Evolutionary conservation across 805 yeast genomes (phyloP), one percentile per base, ranked within the genome.

Genomic region (Lipomyces yamanashiensis): DNA sequence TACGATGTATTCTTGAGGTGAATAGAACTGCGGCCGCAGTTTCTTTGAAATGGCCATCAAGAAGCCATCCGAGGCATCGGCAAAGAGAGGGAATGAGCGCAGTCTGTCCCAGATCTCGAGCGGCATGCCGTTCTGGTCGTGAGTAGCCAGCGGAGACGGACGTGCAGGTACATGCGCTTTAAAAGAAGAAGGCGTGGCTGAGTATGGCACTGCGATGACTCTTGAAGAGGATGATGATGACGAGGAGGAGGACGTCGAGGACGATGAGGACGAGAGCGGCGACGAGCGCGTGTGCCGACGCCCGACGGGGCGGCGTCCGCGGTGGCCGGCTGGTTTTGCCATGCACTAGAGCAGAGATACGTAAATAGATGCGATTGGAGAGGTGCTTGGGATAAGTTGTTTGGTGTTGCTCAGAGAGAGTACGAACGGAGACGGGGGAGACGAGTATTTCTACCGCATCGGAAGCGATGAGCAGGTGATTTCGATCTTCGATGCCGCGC

Each of bases 1-100:
- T 41, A 69, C 85, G 43, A 88, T 85, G 72, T 84, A 86, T 64
- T 86, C 88, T 69, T 87, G 90, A 0, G 92, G 87, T 63, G 84
- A 85, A 64, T 80, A 84, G 61, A 85, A 88, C 64, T 86, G 82
- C 7, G 87, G 79, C 54, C 82, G 81, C 23, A 88, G 76, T 59
- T 84, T 82, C 39, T 85, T 78, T 0, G 87, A 85, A 4, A 89
- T 80, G 44, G 85, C 85, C 41, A 80, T 76, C 67, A 85, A 85
- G 72, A 88, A 88, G 7, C 86, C 76, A 39, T 79, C 81, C 9
- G 93, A 92, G 0, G 93, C 93, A 57, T 81, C 80, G 63, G 79
- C 80, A 77, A 88, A 87, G 37, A 88, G 78, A 0, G 91, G 84
- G 73, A 88, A 86, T n/a, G 81, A 80, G 54, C 82, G 78, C 45